Evolutionary conservation across 495 filamentous ascomycete species (phyloP).

Genomic region (Neurospora tetrasperma): DNA sequence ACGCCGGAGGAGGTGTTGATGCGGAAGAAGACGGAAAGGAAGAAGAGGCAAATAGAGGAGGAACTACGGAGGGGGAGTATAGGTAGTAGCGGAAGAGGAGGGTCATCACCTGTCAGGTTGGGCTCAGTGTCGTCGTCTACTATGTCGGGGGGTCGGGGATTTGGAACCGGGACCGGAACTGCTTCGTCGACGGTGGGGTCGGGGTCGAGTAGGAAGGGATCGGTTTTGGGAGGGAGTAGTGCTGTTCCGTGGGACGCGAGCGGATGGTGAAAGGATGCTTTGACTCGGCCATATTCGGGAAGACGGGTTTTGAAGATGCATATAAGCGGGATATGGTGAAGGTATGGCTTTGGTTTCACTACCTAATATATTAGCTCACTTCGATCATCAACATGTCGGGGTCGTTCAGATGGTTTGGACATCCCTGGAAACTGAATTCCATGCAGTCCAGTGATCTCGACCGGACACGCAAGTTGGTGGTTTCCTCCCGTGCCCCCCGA

Average conservation of each 20-base stretch:
- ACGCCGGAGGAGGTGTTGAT: conserved; percentile 25
- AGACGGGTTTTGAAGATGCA: background rate
- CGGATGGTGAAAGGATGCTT: background rate
- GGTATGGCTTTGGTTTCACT: background rate
- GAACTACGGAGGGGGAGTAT: background rate
- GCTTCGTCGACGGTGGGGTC: conserved; percentile 3
- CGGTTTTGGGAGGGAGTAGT: background rate
- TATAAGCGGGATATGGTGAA: background rate
- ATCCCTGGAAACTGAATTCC: background rate
- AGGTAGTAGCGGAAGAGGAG: background rate
- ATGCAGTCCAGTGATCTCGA: background rate
- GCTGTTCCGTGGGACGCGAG: background rate
- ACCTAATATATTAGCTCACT: background rate
- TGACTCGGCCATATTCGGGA: background rate
- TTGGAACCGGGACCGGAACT: background rate
- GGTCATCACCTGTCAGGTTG: background rate
- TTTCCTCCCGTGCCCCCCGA: background rate
- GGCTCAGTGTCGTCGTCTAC: background rate
- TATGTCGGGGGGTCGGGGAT: background rate
- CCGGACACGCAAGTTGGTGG: background rate
- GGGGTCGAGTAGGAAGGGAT: conserved; percentile 4
- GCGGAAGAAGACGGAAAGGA: conserved; percentile 16
- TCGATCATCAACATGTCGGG: background rate
- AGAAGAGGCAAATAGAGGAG: conserved; percentile 2
- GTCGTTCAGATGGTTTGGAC: background rate